Evolutionary conservation across 805 yeast genomes (phyloP).

Genomic region (Helenozyma baotianmanensis): DNA sequence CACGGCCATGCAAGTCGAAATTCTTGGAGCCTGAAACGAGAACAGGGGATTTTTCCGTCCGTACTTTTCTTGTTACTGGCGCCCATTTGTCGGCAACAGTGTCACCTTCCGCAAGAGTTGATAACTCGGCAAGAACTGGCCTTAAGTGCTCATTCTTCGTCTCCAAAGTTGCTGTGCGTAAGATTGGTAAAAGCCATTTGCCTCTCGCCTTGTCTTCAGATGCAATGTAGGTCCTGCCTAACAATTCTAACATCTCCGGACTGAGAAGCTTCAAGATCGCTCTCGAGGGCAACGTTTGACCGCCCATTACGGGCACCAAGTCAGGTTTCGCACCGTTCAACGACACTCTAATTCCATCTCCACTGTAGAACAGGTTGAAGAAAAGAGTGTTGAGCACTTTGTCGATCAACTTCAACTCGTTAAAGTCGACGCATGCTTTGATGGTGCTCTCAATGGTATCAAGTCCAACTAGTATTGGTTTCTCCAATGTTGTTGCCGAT

Average conservation of each 20-base stretch:
- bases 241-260: conserved; percentile 6
- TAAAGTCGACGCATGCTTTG: conserved; percentile 23
- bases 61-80: no score
- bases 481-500: conserved; percentile 1
- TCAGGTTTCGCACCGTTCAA: background rate
- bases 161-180: no score
- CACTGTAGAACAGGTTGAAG: conserved; percentile 9
- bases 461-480: conserved; percentile 15
- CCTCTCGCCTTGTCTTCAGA: conserved; percentile 7
- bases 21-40: no score
- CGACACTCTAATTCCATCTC: conserved; percentile 4
- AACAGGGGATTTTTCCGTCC: no score
- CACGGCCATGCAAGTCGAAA: no score
- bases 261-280: conserved; percentile 5
- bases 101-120: no score
- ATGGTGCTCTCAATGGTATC: conserved; percentile 25
- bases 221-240: conserved; percentile 8
- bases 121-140: no score
- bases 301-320: background rate
- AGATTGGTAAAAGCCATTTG: conserved; percentile 10
- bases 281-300: background rate
- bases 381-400: conserved; percentile 29
- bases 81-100: no score
- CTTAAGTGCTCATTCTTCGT: no score
- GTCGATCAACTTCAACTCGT: conserved; percentile 27